Evolutionary conservation across 1,284 basidiomycete genomes (phyloP), one percentile per base, ranked within the genome.

Genomic region (Rhodotorula sp.): DNA sequence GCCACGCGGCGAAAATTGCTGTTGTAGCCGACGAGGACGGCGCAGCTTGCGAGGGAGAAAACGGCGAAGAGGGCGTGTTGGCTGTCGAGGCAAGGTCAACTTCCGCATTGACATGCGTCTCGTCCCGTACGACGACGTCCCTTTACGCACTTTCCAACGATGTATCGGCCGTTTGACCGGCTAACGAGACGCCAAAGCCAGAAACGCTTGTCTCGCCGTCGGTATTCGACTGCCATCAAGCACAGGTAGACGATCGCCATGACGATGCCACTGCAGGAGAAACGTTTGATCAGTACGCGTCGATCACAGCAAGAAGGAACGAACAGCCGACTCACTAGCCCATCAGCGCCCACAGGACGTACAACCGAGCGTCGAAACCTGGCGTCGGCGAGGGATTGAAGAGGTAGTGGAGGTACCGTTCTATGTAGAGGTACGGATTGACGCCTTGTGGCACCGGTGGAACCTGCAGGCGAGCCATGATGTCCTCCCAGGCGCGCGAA

Each of bases 21-120:
- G 6, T 26, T 16, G 46, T 62, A 69, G 28, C 68, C 68, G 55
- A 69, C 31, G 0, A 62, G 26, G 7, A 69, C 64, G 51, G 28
- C 30, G 54, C 62, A 65, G 46, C 31, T 51, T 50, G 65, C 40
- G 40, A 69, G 48, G 40, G 28, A 37, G 63, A 55, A 61, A 9
- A 64, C 0, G 24, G 68, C 54, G 48, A 69, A 69, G n/a, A 69
- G 37, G 30, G 48, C 59, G 20, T 69, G 68, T 65, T 69, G 68
- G 46, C 68, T 69, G 59, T 4, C 30, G 10, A 18, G n/a, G 22
- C 40, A 4, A 30, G 28, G 59, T 59, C 52, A 55, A 46, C 28
- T 8, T 18, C 16, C 9, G 18, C 7, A 0, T 4, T 3, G 2
- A n/a, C 18, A 11, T 47, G 62, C 53, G 3, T n/a, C 13, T 22